A percentile compares a stretch with the other conserved stretches of the same genome.
These are phyloP conservation scores for Neurospora sp. DNA, from an alignment of 495 filamentous ascomycete genomes.

Conservation along the genomic window DNA sequence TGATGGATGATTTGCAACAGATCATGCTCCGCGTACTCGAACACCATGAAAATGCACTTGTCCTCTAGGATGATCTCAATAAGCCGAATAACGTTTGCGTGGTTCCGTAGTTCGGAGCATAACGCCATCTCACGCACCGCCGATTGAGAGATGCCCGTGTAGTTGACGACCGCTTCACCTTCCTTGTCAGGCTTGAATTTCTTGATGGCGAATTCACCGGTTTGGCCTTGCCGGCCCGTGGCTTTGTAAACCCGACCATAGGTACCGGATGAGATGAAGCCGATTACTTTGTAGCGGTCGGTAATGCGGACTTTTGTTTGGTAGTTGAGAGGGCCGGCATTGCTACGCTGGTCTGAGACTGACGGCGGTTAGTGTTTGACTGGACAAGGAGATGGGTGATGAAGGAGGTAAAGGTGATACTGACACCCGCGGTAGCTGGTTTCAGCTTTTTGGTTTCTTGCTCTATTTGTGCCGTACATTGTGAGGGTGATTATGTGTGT, in stretches of 20 bases:
- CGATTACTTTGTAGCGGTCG: constrained; percentile 89
- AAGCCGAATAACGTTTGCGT: constrained; percentile 82
- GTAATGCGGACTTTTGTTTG: constrained; percentile 80
- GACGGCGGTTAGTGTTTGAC: background rate
- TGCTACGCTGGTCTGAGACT: constrained; percentile 39
- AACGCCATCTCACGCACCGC: constrained; percentile 98
- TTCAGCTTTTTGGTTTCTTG: constrained; percentile 11
- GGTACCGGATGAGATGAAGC: constrained; percentile 99
- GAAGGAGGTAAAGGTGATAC: constrained; percentile 7
- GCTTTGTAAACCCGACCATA: constrained; percentile 99
- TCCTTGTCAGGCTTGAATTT: constrained; percentile 99
- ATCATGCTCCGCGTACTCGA: constrained; percentile 97
- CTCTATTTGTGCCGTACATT: constrained; percentile 15
- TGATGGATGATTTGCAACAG: constrained; percentile 97
- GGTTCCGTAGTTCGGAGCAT: constrained; percentile 73
- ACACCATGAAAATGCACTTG: constrained; percentile 99
- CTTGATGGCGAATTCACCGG: constrained; percentile 90
- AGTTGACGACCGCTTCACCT: constrained; percentile 73
- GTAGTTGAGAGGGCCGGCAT: constrained; percentile 43
- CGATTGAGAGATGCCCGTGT: constrained; percentile 95
- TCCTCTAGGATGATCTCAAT: constrained; percentile 96
- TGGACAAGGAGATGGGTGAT: background rate
- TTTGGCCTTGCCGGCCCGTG: constrained; percentile 55
- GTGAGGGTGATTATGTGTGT: background rate
- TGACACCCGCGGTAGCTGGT: constrained; percentile 15